Evolutionary conservation across 2,329 filamentous ascomycete species (phyloP), one percentile per base, ranked within the genome.

Genomic region (Orbilia brochopaga): DNA sequence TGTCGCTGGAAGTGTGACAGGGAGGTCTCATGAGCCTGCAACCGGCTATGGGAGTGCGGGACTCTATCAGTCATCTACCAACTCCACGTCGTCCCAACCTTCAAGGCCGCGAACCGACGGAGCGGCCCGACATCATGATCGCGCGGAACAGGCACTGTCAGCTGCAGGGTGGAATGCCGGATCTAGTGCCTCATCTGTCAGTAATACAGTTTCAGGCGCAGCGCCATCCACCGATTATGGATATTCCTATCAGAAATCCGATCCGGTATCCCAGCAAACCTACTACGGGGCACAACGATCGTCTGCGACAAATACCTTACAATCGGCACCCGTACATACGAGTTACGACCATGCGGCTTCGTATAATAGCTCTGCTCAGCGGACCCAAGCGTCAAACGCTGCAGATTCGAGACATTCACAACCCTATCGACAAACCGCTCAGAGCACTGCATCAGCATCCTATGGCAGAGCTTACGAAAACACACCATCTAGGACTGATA

Each of bases 231-330:
- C 40, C 5, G 37, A 59, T 11, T 55, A 64, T 21, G 40, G 35
- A 8, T 58, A 70, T 37, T 55, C 66, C 3, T 64, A 64, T 19
- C n/a, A 15, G 42, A 62, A 59, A 32, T 1, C 48, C 7, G 37
- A 54, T 55, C 2, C 48, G 10, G 21, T 54, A 2, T 23, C 35
- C 6, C 56, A 69, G n/a, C 44, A 55, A 21, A 46, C 23, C 5
- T 60, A 55, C 54, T 59, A 63, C 42, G n/a, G n/a, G n/a, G 11
- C 7, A 17, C 48, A 70, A 55, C 52, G 54, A 46, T 5, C 44
- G 3, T 58, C 66, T 5, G 27, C 51, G 1, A 24, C 48, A 44
- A 17, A 3, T 15, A 37, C 17, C 30, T 3, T 48, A 7, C 46
- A 59, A 37, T 23, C 40, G 15, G 17, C 46, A 5, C 2, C 56